Evolutionary conservation across 257 asterid species (phyloP).

Genomic region (Thymus mandschuricus): DNA sequence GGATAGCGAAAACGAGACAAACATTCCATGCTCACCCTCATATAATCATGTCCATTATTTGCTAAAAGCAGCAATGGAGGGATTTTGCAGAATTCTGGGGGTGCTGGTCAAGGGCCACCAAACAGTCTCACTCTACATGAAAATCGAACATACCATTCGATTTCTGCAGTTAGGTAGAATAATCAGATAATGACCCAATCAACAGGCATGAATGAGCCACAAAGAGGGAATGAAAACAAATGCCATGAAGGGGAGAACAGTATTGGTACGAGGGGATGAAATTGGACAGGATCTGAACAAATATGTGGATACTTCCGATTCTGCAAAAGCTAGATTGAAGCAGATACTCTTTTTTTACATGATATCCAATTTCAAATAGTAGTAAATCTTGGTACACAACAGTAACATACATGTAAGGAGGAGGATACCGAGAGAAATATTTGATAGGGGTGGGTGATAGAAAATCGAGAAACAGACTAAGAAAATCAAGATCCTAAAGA

Average conservation of each 20-base stretch:
- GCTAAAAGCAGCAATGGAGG: constrained; percentile 30
- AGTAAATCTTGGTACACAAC: constrained; percentile 28
- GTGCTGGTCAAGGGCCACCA: constrained; percentile 16
- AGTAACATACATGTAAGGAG: constrained; percentile 28
- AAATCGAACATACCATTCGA: not conserved
- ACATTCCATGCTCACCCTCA: constrained; percentile 33
- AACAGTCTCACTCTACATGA: constrained; percentile 3
- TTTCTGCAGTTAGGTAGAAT: not conserved
- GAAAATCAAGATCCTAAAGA: constrained; percentile 18
- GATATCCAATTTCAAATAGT: constrained; percentile 33
- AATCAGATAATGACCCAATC: not conserved
- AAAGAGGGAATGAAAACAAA: not conserved
- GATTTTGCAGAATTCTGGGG: constrained; percentile 5
- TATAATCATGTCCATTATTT: constrained; percentile 25
- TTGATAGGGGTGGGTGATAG: not conserved
- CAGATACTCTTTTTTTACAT: constrained; percentile 25
- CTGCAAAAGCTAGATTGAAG: constrained; percentile 19
- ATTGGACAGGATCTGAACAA: not conserved
- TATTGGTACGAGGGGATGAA: not conserved
- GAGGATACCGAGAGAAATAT: constrained; percentile 21
- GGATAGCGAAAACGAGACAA: constrained; percentile 21
- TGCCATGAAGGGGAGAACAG: not conserved
- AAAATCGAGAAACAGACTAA: not conserved
- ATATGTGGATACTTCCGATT: constrained; percentile 4
- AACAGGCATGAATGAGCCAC: not conserved